A percentile compares a stretch with the other conserved stretches of the same genome.
phyloP scores from a whole-genome alignment of 768 basidiomycete genomes.

The Epithele typhae region DNA sequence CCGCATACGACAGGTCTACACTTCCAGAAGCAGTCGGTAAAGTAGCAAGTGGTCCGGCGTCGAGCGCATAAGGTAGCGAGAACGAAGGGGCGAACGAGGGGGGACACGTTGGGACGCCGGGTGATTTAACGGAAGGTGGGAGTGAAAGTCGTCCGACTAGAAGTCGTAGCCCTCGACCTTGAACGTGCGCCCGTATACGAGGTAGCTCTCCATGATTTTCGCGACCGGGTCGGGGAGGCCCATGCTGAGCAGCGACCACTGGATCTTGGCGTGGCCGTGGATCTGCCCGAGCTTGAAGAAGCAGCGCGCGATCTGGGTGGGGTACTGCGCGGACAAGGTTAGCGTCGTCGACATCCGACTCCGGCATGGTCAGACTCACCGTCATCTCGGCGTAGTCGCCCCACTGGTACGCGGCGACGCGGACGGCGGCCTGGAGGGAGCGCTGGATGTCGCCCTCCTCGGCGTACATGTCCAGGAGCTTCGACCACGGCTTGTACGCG shows the following conservation, averaged over 20 bases:
- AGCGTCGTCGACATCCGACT: no score
- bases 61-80: not conserved
- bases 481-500: slow-evolving; percentile 88
- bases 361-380: slow-evolving; percentile 39
- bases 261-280: slow-evolving; percentile 92
- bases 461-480: slow-evolving; percentile 94
- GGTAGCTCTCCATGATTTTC: slow-evolving; percentile 90
- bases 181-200: slow-evolving; percentile 85
- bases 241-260: slow-evolving; percentile 91
- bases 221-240: slow-evolving; percentile 85
- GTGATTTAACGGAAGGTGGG: not conserved
- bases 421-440: slow-evolving; percentile 86
- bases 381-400: slow-evolving; percentile 88
- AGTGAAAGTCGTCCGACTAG: slow-evolving; percentile 27
- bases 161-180: slow-evolving; percentile 86
- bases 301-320: slow-evolving; percentile 83
- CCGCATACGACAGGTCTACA: slow-evolving; percentile 9
- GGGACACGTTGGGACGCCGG: no score
- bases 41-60: no score
- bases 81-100: not conserved
- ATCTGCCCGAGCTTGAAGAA: slow-evolving; percentile 93
- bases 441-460: slow-evolving; percentile 93
- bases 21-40: not conserved
- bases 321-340: slow-evolving; percentile 50
- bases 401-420: slow-evolving; percentile 89